Percentiles rank a stretch among this genome's conserved stretches.
Conservation (phyloP, 1,139 yeast genomes). For the Hyphopichia fennica region DNA sequence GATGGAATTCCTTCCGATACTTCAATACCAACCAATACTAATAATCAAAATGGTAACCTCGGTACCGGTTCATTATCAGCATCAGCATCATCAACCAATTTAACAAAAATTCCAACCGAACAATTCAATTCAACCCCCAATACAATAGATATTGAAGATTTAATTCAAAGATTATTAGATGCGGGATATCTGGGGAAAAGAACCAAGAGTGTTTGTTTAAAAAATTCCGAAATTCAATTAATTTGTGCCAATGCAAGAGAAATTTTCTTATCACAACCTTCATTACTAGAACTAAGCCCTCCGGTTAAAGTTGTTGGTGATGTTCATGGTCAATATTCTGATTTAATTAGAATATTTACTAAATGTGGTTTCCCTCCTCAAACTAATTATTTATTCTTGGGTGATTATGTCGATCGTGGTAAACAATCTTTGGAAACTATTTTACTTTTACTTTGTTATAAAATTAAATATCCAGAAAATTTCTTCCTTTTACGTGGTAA, state of each 20-base stretch:
- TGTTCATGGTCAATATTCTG: slow-evolving; percentile 96
- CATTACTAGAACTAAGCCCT: slow-evolving; percentile 83
- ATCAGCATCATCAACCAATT: neutral
- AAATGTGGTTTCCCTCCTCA: slow-evolving; percentile 99
- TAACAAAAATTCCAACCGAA: neutral
- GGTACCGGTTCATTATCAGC: neutral
- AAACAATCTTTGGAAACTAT: slow-evolving; percentile 93
- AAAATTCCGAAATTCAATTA: slow-evolving; percentile 80
- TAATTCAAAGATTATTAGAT: slow-evolving; percentile 85
- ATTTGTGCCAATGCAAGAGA: slow-evolving; percentile 88
- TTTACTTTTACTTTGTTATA: slow-evolving; percentile 78
- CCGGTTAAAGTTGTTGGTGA: slow-evolving; percentile 98
- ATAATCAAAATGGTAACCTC: neutral
- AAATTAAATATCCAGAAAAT: slow-evolving; percentile 94
- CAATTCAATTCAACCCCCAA: slow-evolving; percentile 5
- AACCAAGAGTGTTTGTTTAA: slow-evolving; percentile 83
- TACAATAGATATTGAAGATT: slow-evolving; percentile 75
- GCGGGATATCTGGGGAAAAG: slow-evolving; percentile 95
- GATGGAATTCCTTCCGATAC: neutral
- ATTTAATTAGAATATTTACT: slow-evolving; percentile 84
- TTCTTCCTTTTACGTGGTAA: slow-evolving; percentile 90
- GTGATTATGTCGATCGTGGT: slow-evolving; percentile 97
- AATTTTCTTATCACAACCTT: slow-evolving; percentile 84
- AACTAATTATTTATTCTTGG: slow-evolving; percentile 85
- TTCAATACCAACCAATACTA: neutral